Evolutionary conservation across 2,329 filamentous ascomycete species (phyloP), one percentile per base, ranked within the genome.

Genomic region (Claviceps africana): DNA sequence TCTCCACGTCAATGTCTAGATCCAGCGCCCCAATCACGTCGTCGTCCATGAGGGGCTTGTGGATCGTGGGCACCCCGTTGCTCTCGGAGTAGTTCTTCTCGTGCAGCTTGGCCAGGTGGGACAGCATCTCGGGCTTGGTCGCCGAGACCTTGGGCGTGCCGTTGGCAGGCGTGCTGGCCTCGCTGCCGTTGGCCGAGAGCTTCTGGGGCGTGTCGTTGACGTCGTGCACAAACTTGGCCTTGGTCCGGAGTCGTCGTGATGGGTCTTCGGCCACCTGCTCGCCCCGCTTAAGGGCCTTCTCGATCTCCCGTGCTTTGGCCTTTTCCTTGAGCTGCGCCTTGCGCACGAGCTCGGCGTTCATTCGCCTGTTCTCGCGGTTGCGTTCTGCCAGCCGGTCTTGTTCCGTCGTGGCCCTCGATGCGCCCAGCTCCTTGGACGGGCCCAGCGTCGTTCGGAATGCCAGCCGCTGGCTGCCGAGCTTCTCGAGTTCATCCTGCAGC

Each of bases 1-100:
- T 88, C 59, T 95, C 89, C 60, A 95, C 83, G 60, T 97, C 91
- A 64, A 97, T 88, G 30, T 88, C 91, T 60, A 97, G 71, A 65
- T 97, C 93, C 72, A 97, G 73, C 28, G 82, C 78, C 1, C 85
- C 89, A 66, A 97, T 91, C 52, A 96, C 85, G 63, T 97, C 93
- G 63, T 97, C 93, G 56, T 95, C 90, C 73, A 86, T 85, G 53
- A 89, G 78, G 31, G 85, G 83, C 69, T 86, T 83, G 62, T 91
- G 86, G 48, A 88, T 85, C 13, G 82, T 82, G 3, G 80, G 76
- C 55, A 83, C 67, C 13, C 77, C 77, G 60, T 78, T 81, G 67
- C 78, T 80, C 58, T 81, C 75, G 53, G 68, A 68, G 56, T 72
- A 71, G 60, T 72, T 72, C 67, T 75, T 73, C 56, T 73, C 69